These are phyloP conservation scores for Fusarium torreyae DNA, from an alignment of 2,329 filamentous ascomycete genomes.

Conservation along the genomic window DNA sequence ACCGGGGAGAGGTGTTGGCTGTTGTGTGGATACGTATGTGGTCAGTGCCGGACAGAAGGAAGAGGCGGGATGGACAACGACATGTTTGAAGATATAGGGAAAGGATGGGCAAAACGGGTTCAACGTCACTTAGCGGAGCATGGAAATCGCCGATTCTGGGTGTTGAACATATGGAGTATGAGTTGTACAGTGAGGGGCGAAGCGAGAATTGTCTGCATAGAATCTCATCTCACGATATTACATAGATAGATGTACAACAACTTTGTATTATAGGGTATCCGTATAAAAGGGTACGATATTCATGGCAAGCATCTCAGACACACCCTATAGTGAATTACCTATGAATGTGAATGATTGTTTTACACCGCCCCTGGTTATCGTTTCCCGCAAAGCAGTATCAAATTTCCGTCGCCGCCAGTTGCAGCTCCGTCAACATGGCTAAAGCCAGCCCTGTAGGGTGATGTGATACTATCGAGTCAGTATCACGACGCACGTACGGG, in stretches of 20 bases:
- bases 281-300: constrained; percentile 6
- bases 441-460: constrained; percentile 15
- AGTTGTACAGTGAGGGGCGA: constrained; percentile 18
- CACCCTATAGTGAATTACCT: constrained; percentile 2
- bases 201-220: constrained; percentile 31
- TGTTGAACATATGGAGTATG: constrained; percentile 14
- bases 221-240: constrained; percentile 45
- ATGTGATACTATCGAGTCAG: constrained; percentile 16
- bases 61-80: constrained; percentile 12
- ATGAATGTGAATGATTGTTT: neutral
- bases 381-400: neutral
- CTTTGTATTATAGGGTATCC: neutral
- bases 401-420: constrained; percentile 6
- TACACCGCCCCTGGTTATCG: constrained; percentile 8
- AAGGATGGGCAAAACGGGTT: constrained; percentile 16
- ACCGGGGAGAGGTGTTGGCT: constrained; percentile 9
- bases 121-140: constrained; percentile 1
- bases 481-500: neutral
- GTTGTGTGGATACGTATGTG: constrained; percentile 32
- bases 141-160: constrained; percentile 28
- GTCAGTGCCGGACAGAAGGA: constrained; percentile 33
- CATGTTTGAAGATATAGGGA: constrained; percentile 7
- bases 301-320: neutral
- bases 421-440: constrained; percentile 3
- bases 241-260: constrained; percentile 22